Evolutionary conservation across 768 basidiomycete genomes (phyloP), one percentile per base, ranked within the genome.

Genomic region (Naganishia vaughanmartiniae): DNA sequence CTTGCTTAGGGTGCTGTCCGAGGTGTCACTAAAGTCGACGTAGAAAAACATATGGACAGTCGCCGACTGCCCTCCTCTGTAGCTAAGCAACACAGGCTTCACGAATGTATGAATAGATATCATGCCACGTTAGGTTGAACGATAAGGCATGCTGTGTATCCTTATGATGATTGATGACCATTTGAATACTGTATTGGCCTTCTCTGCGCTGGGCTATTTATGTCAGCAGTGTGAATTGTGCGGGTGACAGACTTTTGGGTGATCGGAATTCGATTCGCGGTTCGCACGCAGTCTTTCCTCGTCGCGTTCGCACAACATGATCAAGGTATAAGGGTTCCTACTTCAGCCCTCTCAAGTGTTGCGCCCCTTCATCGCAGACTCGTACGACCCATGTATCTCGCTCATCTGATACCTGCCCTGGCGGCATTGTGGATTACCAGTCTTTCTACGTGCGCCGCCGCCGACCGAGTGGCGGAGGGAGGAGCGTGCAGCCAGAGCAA

Each of bases 401-500:
- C 60, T 30, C 39, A 63, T 26, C 42, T 63, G n/a, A 4, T 24
- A 28, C 21, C 31, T 9, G 34, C 57, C 14, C 39, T 63, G 19
- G 42, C 21, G 36, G 42, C 24, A 15, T 4, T 63, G 30, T n/a
- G 39, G 24, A n/a, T 45, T 26, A 7, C 42, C 42, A 19, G 60
- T 26, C 15, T 26, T 11, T 11, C 42, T 46, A 15, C 19, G 15
- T 42, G 21, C 14, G n/a, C 42, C 1, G n/a, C 42, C 1, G 60
- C 60, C 15, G 39, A 42, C 42, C 60, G 60, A 26, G 60, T 30
- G 28, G 60, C 60, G 3, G 42, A 63, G 26, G 60, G 60, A 42
- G 60, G 24, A 21, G 42, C 82, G 58, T 90, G 88, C 81, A 83
- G 84, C 45, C 81, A 83, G 33, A 78, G 78, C 46, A 83, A 89